A percentile compares a stretch with the other conserved stretches of the same genome.
Conservation (phyloP, 2,329 filamentous ascomycete species). For the Eutypella sp. region DNA sequence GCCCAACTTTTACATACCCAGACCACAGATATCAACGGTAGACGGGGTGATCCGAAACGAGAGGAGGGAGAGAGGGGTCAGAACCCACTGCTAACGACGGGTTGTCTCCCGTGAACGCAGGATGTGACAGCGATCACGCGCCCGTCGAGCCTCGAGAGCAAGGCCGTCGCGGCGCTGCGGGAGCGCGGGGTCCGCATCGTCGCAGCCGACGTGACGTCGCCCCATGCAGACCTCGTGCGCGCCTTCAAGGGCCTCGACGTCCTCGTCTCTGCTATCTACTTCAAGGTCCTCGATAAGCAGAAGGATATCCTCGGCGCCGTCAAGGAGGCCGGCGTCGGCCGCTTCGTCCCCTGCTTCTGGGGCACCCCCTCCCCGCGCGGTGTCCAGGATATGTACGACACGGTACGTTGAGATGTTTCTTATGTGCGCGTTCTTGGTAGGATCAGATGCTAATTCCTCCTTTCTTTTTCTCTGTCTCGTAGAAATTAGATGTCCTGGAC, state of each 20-base stretch:
- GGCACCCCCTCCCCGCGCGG: constrained; percentile 40
- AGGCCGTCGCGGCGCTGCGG: constrained; percentile 34
- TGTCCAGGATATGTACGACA: constrained; percentile 17
- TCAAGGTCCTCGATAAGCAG: constrained; percentile 33
- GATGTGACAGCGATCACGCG: constrained; percentile 44
- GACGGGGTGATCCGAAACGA: too few species aligned
- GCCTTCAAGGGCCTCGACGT: constrained; percentile 38
- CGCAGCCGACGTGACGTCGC: constrained; percentile 35
- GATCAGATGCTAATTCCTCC: background rate
- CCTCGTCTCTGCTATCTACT: constrained; percentile 38
- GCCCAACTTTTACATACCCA: background rate
- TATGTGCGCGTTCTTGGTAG: too few species aligned
- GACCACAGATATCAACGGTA: too few species aligned
- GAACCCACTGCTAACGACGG: too few species aligned
- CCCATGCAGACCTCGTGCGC: constrained; percentile 35
- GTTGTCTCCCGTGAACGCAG: too few species aligned
- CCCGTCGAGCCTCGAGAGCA: constrained; percentile 41
- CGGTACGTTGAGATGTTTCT: too few species aligned
- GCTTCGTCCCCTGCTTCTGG: constrained; percentile 49
- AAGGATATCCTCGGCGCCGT: constrained; percentile 42
- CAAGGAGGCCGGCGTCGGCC: constrained; percentile 42
- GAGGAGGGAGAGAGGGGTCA: too few species aligned
- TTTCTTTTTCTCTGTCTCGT: background rate
- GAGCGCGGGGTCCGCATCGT: constrained; percentile 39
- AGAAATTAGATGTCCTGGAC: constrained; percentile 17